phyloP scores from a whole-genome alignment of 768 basidiomycete species.

The Cantharellus anzutake region DNA sequence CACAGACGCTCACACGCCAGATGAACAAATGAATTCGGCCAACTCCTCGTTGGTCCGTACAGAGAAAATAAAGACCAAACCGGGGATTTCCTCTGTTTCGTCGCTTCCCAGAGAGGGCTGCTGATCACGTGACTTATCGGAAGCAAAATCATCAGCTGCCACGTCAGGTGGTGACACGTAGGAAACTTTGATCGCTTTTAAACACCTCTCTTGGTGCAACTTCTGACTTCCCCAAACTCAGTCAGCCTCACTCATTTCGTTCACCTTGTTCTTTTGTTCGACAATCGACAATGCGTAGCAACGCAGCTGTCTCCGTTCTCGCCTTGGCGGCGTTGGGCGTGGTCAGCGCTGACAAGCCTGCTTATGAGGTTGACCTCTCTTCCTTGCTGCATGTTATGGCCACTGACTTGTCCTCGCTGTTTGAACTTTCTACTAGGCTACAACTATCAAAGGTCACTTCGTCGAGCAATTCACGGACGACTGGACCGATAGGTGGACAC shows the following conservation, averaged over 20 bases:
- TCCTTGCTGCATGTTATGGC: neutral
- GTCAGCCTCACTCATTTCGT: neutral
- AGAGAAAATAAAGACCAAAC: no score
- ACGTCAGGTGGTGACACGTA: neutral
- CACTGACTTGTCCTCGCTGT: neutral
- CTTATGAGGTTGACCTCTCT: neutral
- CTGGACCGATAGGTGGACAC: slow-evolving; percentile 85
- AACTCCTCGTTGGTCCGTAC: no score
- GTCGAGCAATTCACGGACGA: slow-evolving; percentile 90
- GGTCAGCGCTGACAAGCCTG: neutral
- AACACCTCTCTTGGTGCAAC: neutral
- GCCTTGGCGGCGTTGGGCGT: neutral
- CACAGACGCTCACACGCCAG: no score
- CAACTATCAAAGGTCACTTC: slow-evolving; percentile 71
- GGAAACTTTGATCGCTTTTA: neutral
- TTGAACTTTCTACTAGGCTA: slow-evolving; percentile 28
- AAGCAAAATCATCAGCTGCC: neutral
- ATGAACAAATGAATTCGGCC: no score
- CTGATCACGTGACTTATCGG: no score
- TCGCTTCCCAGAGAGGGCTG: no score
- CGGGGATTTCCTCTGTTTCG: no score
- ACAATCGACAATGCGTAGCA: neutral
- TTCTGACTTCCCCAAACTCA: neutral
- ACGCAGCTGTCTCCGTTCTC: neutral
- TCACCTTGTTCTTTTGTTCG: neutral